Base-by-base conservation (phyloP, 179 eudicot genomes). In the Gypsophila paniculata region DNA sequence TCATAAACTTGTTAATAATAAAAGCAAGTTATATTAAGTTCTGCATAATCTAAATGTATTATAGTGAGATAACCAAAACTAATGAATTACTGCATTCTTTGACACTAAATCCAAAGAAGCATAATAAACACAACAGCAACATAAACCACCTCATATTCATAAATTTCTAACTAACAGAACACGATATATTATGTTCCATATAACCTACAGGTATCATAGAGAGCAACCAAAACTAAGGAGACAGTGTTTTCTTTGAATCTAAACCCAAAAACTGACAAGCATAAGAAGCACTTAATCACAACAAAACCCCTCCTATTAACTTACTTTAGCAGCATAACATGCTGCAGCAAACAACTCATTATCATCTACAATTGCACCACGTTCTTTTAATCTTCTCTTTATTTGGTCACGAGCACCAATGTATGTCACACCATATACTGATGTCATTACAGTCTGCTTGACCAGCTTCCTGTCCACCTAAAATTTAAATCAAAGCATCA, bases 361-460 rank as follows among this genome's bases (percentile, higher is more conserved):
- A 38, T 92, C 90, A 76, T 95, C 99, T n/a, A 68, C 79, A 72
- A 92, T 82, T 42, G 76, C 81, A 72, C 76, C 69, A 76, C 99
- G 96, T 79, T 95, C 99, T 76, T 88, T 92, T 73, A 95, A 79
- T 81, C 99, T 95, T 79, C 75, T 88, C 83, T 86, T 92, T 26
- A 95, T 95, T 83, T 95, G 99, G 73, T 95, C 99, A 55, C 99
- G 93, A 64, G 99, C 99, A 59, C 99, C 99, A 65, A 90, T 82
- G 63, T 88, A 95, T 21, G 99, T 95, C 71, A 95, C 99, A 77
- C 99, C 99, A 85, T 95, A 95, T 34, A 95, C 99, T 14, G 97
- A 92, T 70, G 99, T 95, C 99, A 95, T 95, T 34, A 95, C 99
- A 23, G 99, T 95, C 87, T 95, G 99, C 86, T 95, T 95, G 66